phyloP scores from a whole-genome alignment of 495 filamentous ascomycete species.

The Penicillium cosmopolitanum region DNA sequence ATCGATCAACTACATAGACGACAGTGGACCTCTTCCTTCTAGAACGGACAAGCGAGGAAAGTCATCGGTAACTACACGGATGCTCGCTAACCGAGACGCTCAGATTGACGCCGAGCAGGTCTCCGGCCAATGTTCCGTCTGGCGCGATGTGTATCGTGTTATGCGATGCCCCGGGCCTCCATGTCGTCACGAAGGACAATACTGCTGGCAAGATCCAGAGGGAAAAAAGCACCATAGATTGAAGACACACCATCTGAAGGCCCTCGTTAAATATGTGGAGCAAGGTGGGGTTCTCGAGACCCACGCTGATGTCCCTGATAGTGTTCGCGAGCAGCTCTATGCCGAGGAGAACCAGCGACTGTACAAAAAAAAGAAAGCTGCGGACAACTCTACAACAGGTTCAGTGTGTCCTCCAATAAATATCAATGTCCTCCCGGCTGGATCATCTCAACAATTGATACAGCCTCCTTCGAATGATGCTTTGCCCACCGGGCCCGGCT shows the following conservation, averaged over 20 bases:
- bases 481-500: background rate
- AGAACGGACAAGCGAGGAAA: conserved; percentile 27
- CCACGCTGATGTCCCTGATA: conserved; percentile 15
- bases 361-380: conserved; percentile 8
- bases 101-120: conserved; percentile 23
- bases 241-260: conserved; percentile 14
- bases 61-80: conserved; percentile 19
- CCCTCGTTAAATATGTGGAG: conserved; percentile 15
- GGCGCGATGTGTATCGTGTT: conserved; percentile 22
- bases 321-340: conserved; percentile 17
- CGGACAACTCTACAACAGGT: conserved; percentile 2
- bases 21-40: conserved; percentile 12
- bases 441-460: background rate
- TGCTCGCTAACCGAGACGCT: conserved; percentile 22
- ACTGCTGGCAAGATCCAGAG: conserved; percentile 27
- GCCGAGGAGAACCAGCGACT: conserved; percentile 14
- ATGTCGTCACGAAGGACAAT: conserved; percentile 27
- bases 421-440: conserved; percentile 4
- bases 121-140: conserved; percentile 3
- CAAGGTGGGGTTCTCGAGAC: conserved; percentile 11
- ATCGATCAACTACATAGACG: conserved; percentile 26
- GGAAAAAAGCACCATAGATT: conserved; percentile 18
- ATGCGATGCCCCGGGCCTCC: conserved; percentile 26
- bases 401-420: conserved; percentile 12
- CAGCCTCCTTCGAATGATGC: background rate